A percentile compares a stretch with the other conserved stretches of the same genome.
Evolutionary conservation across 352 stramenopile species (phyloP).

Genomic region (Aphanomyces astaci): DNA sequence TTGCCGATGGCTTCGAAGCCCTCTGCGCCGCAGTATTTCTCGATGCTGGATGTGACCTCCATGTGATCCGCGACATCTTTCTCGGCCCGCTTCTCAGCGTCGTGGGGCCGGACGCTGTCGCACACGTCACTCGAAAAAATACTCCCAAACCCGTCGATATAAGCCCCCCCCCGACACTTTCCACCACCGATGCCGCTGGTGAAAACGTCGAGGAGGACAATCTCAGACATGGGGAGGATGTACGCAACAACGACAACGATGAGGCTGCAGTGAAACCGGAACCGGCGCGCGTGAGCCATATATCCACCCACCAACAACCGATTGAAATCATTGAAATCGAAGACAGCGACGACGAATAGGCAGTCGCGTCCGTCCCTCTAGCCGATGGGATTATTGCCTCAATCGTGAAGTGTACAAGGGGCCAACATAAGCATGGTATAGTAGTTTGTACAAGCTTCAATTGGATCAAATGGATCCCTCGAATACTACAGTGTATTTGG

Average conservation of each 20-base stretch:
- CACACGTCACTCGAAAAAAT: constrained; percentile 63
- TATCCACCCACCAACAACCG: background rate
- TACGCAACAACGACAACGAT: too few species aligned
- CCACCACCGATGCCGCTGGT: background rate
- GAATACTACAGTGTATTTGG: too few species aligned
- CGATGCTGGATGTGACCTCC: constrained; percentile 61
- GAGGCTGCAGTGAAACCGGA: too few species aligned
- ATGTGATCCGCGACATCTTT: constrained; percentile 73
- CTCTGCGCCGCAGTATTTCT: constrained; percentile 82
- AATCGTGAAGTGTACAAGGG: background rate
- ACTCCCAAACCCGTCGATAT: background rate
- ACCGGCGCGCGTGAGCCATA: too few species aligned
- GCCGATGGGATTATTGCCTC: background rate
- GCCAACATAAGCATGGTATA: too few species aligned
- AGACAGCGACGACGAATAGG: background rate
- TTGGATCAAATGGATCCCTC: too few species aligned
- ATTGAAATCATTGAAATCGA: background rate
- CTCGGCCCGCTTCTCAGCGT: constrained; percentile 62
- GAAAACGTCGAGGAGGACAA: background rate
- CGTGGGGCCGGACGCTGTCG: constrained; percentile 60
- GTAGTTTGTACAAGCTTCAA: too few species aligned
- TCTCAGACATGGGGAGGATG: too few species aligned
- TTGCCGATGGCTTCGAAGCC: constrained; percentile 82
- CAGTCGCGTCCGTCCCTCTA: too few species aligned
- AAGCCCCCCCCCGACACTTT: background rate